phyloP scores from a whole-genome alignment of 2,329 filamentous ascomycete species.

The Talaromyces sp. region DNA sequence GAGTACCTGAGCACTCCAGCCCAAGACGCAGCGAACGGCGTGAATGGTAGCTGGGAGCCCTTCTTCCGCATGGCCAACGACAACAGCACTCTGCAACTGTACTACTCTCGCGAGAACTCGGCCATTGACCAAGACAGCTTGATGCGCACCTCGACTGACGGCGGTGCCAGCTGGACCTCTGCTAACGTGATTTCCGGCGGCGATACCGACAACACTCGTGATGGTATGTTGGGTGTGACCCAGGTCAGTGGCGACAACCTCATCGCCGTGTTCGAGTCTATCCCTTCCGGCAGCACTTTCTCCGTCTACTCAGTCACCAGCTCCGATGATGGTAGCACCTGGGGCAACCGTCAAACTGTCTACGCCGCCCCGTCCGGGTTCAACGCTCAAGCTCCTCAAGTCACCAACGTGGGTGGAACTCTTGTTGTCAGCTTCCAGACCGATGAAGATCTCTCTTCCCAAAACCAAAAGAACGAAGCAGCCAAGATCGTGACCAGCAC shows the following conservation, averaged over 20 bases:
- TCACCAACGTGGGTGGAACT: conserved; percentile 8
- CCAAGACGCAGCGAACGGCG: background rate
- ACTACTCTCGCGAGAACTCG: conserved; percentile 8
- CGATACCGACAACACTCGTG: background rate
- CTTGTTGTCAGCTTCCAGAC: conserved; percentile 8
- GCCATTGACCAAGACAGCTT: conserved; percentile 7
- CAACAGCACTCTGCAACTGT: conserved; percentile 3
- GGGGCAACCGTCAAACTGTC: conserved; percentile 4
- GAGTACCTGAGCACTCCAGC: conserved; percentile 5
- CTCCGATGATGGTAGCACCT: conserved; percentile 4
- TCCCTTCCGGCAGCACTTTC: conserved; percentile 1
- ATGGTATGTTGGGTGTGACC: conserved; percentile 9
- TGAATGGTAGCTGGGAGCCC: conserved; percentile 8
- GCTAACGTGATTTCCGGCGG: conserved; percentile 3
- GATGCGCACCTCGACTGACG: conserved; percentile 8
- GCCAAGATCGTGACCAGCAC: conserved; percentile 6
- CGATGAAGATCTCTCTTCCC: conserved; percentile 2
- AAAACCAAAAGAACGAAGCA: background rate
- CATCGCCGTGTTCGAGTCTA: conserved; percentile 7
- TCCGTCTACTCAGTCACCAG: conserved; percentile 7
- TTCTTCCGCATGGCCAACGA: conserved; percentile 9
- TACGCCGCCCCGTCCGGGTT: conserved; percentile 2
- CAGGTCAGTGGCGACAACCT: background rate
- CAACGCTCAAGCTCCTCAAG: conserved; percentile 8
- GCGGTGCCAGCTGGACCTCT: conserved; percentile 4